Evolutionary conservation across 805 yeast genomes (phyloP).

Genomic region (Suhomyces faveliae): DNA sequence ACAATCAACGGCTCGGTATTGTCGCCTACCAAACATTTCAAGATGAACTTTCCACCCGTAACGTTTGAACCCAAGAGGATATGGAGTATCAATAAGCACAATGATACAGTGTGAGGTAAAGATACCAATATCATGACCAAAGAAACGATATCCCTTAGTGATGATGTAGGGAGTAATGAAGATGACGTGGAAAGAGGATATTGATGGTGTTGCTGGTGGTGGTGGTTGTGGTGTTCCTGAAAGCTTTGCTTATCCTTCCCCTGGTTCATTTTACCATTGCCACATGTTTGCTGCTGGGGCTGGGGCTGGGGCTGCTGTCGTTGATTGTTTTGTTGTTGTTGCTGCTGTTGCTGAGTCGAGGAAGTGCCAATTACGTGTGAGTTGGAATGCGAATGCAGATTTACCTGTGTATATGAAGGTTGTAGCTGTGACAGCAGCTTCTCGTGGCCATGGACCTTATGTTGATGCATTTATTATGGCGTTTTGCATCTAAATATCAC

Average conservation of each 20-base stretch:
- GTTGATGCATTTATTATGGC: slow-evolving; percentile 5
- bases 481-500: slow-evolving; percentile 1
- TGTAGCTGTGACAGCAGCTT: slow-evolving; percentile 2
- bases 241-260: background rate
- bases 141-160: slow-evolving; percentile 14
- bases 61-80: slow-evolving; percentile 13
- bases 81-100: slow-evolving; percentile 11
- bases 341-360: background rate
- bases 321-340: background rate
- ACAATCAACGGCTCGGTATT: slow-evolving; percentile 2
- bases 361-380: background rate
- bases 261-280: background rate
- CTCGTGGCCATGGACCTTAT: background rate
- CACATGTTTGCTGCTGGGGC: background rate
- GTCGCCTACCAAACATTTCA: slow-evolving; percentile 8
- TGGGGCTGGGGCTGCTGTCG: background rate
- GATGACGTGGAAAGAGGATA: slow-evolving; percentile 8
- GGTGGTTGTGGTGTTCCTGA: slow-evolving; percentile 6
- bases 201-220: slow-evolving; percentile 10
- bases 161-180: slow-evolving; percentile 10
- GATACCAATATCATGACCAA: slow-evolving; percentile 13
- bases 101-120: slow-evolving; percentile 12
- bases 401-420: background rate
- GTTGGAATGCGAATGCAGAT: background rate
- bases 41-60: slow-evolving; percentile 14